These are phyloP conservation scores for Coemansia aciculifera DNA, from an alignment of 192 early-diverging fungal species.

Conservation along the genomic window DNA sequence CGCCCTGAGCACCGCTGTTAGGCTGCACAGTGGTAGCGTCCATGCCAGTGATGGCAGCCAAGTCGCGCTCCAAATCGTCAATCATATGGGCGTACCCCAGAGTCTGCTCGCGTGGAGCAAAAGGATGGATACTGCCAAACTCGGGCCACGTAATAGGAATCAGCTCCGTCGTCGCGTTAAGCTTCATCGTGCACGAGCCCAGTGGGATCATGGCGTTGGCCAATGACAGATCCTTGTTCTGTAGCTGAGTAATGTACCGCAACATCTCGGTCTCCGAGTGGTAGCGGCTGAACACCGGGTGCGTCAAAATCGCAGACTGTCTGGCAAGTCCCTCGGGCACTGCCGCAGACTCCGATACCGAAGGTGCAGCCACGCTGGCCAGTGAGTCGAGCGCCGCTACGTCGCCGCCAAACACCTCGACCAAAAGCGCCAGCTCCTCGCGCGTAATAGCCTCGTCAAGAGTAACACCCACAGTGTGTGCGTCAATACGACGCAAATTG, in stretches of 20 bases:
- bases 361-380: slow-evolving; percentile 54
- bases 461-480: slow-evolving; percentile 76
- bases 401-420: slow-evolving; percentile 76
- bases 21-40: slow-evolving; percentile 93
- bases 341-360: slow-evolving; percentile 48
- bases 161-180: slow-evolving; percentile 99
- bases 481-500: slow-evolving; percentile 86
- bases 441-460: slow-evolving; percentile 91
- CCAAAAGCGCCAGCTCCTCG: slow-evolving; percentile 76
- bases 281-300: slow-evolving; percentile 92
- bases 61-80: slow-evolving; percentile 83
- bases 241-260: slow-evolving; percentile 91
- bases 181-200: slow-evolving; percentile 99
- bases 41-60: slow-evolving; percentile 92
- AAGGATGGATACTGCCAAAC: slow-evolving; percentile 94
- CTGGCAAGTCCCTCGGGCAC: slow-evolving; percentile 70
- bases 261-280: slow-evolving; percentile 99
- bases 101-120: slow-evolving; percentile 93
- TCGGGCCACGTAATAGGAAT: slow-evolving; percentile 99
- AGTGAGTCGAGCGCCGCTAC: slow-evolving; percentile 57
- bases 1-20: slow-evolving; percentile 99
- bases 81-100: slow-evolving; percentile 90
- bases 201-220: slow-evolving; percentile 99
- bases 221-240: slow-evolving; percentile 98
- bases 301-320: slow-evolving; percentile 76